Base-by-base conservation (phyloP, 768 basidiomycete species). In the Collybiopsis confluens region DNA sequence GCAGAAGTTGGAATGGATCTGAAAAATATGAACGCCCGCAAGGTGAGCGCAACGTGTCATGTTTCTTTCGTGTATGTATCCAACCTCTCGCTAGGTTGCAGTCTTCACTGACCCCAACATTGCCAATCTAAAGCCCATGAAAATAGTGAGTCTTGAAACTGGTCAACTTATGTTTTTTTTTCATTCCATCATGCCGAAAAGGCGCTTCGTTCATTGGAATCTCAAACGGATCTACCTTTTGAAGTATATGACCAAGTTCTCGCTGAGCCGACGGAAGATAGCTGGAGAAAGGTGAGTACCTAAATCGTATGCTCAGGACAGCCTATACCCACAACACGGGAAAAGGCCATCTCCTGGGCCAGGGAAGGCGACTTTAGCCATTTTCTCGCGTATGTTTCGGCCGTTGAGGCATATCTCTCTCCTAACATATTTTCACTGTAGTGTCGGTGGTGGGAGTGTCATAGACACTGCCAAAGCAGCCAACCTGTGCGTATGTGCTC, bases 391-490 rank as follows among this genome's bases (percentile, higher is more conserved):
- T 92, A 61, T 11, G 54, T n/a, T 28, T 54, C 84, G 76, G 33
- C 33, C 52, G 38, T 36, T 11, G 51, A 18, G 35, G 27, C 45
- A 27, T 21, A n/a, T 30, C 33, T 26, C 47, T 48, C 44, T 42
- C 40, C 24, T 27, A 6, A 45, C 45, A 35, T 26, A 1, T 23
- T 10, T 21, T 13, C 15, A 37, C 49, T 57, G 33, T 50, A 90
- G 91, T 37, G 86, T 94, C 27, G 92, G 92, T 57, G 92, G 92
- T n/a, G 92, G 92, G 58, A 92, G 90, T 62, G 90, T 92, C 23
- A 97, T 97, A 64, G 95, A 97, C 65, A 97, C 94, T 0, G 90
- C 94, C 50, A 98, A 98, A 67, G 83, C 93, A 6, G 94, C 96
- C 28, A 98, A 98, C 70, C 62, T 98, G 82, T 90, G 65, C 48